Percentiles rank a stretch among this genome's conserved stretches.
These are phyloP conservation scores for Marasmius sp. DNA, from an alignment of 1,284 basidiomycete species.

Conservation along the genomic window DNA sequence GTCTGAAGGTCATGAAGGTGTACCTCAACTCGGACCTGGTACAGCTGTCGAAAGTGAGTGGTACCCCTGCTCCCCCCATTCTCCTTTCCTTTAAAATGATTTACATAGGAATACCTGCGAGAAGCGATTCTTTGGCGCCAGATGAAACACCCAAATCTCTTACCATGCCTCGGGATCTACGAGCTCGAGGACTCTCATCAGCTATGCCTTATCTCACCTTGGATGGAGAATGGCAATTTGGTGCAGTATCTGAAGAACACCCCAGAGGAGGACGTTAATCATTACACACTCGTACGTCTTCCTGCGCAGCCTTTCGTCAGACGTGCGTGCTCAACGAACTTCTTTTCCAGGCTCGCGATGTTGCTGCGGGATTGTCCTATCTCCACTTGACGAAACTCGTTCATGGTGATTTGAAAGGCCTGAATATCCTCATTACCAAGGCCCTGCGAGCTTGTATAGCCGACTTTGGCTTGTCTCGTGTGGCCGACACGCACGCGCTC, in stretches of 20 bases:
- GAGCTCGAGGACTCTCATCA: not conserved
- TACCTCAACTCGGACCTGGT: slow-evolving; percentile 2
- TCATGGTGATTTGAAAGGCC: not conserved
- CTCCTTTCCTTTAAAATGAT: not conserved
- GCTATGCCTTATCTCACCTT: slow-evolving; percentile 21
- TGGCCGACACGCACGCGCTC: not conserved
- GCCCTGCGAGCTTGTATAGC: not conserved
- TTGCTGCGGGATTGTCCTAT: not conserved
- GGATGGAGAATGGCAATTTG: slow-evolving; percentile 35
- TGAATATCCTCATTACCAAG: not conserved
- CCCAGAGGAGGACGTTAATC: slow-evolving; percentile 15
- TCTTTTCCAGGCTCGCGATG: not conserved
- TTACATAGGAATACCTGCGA: not conserved
- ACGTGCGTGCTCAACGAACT: not conserved
- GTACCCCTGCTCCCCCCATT: not conserved
- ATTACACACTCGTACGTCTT: slow-evolving; percentile 21
- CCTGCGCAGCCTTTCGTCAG: not conserved
- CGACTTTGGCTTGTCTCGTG: not conserved
- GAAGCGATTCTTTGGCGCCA: not conserved
- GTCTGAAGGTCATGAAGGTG: slow-evolving; percentile 5
- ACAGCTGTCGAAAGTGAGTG: not conserved
- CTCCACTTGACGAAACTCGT: not conserved
- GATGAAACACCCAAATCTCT: not conserved
- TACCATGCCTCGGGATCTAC: not conserved
- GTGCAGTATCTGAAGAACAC: slow-evolving; percentile 21